Percentiles rank a stretch among this genome's conserved stretches.
Conservation (phyloP, 192 early-diverging fungal species). For the Lobulomyces angularis region DNA sequence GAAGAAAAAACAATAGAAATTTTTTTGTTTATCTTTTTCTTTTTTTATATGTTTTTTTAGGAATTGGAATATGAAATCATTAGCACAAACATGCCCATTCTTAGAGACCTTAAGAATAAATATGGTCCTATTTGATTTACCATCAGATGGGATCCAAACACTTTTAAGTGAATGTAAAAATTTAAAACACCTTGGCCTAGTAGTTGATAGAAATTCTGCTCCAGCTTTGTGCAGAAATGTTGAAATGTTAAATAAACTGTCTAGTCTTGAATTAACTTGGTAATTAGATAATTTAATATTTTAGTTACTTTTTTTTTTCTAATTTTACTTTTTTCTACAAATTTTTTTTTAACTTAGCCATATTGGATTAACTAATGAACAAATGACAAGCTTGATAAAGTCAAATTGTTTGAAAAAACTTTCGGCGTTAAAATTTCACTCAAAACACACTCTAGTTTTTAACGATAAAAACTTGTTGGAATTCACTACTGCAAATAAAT, state of each 20-base stretch:
- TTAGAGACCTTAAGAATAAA: constrained; percentile 31
- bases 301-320: background rate
- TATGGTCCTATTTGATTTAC: constrained; percentile 35
- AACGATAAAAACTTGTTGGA: constrained; percentile 10
- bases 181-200: constrained; percentile 19
- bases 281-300: background rate
- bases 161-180: constrained; percentile 10
- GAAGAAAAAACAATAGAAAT: too few relatives aligned
- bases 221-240: constrained; percentile 7
- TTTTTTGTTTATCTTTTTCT: too few relatives aligned
- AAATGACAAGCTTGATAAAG: constrained; percentile 10
- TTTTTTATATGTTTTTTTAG: too few relatives aligned
- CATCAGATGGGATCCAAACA: constrained; percentile 15
- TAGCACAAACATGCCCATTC: constrained; percentile 23
- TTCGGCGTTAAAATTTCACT: constrained; percentile 31
- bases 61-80: constrained; percentile 20
- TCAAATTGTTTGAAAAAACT: constrained; percentile 11
- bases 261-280: background rate
- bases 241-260: too few relatives aligned
- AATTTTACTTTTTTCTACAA: constrained; percentile 22
- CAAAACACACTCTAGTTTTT: constrained; percentile 31
- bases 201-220: constrained; percentile 22
- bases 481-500: constrained; percentile 9
- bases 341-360: too few relatives aligned
- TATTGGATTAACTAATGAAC: constrained; percentile 25